Conservation (phyloP, 306 rosid species). For the Castanea mollissima region DNA sequence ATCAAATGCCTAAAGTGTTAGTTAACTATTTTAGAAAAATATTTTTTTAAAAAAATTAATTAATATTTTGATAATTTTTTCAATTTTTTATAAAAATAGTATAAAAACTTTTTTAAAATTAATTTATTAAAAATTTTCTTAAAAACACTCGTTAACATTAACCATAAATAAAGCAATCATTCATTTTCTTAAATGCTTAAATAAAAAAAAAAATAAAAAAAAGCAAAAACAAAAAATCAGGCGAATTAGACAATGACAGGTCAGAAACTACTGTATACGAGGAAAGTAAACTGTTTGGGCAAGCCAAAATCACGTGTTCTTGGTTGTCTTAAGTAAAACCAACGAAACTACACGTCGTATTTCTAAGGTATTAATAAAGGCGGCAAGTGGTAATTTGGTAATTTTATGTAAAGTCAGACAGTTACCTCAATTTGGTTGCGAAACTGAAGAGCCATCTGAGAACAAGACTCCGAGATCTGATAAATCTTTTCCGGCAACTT, state of each 20-base stretch:
- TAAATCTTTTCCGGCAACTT: conserved; percentile 71
- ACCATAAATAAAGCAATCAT: background rate
- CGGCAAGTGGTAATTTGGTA: conserved; percentile 25
- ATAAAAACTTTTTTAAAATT: too few relatives aligned
- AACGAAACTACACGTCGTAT: background rate
- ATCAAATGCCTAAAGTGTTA: too few relatives aligned
- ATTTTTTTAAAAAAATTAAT: rapidly evolving
- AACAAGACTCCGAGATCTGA: conserved; percentile 85
- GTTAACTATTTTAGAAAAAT: too few relatives aligned
- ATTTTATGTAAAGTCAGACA: background rate
- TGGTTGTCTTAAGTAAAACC: background rate
- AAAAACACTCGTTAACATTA: too few relatives aligned
- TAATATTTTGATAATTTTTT: too few relatives aligned
- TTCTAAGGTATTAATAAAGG: background rate
- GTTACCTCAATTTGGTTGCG: conserved; percentile 80
- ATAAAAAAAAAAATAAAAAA: background rate
- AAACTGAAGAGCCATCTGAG: conserved; percentile 90
- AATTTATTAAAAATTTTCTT: too few relatives aligned
- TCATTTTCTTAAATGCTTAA: background rate
- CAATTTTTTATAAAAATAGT: too few relatives aligned
- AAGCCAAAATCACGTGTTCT: conserved; percentile 15
- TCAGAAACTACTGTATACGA: background rate
- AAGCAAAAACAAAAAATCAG: background rate
- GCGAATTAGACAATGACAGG: background rate
- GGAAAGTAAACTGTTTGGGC: background rate